Conservation (phyloP, 495 filamentous ascomycete genomes). For the Trichodelitschia bisporula region DNA sequence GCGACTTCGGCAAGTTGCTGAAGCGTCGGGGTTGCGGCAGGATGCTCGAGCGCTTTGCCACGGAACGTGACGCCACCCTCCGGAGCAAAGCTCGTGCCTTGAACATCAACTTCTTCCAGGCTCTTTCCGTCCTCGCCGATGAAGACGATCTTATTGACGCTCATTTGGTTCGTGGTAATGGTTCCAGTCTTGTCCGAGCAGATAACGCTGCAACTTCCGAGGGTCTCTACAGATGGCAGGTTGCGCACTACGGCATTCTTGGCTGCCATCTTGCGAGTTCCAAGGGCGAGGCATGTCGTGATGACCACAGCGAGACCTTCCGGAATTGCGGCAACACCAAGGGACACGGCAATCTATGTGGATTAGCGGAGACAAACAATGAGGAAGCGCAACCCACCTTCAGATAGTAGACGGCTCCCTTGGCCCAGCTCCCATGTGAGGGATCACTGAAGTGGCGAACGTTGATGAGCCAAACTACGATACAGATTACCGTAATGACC, state of each 20-base stretch:
- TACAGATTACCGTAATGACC: conserved; percentile 91
- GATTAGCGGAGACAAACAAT: conserved; percentile 3
- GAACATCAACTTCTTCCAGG: conserved; percentile 71
- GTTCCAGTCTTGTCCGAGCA: conserved; percentile 99
- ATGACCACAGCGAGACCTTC: conserved; percentile 96
- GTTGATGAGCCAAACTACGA: conserved; percentile 96
- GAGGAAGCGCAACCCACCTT: conserved; percentile 23
- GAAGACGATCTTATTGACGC: conserved; percentile 77
- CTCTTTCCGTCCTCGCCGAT: conserved; percentile 45
- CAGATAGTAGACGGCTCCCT: conserved; percentile 97
- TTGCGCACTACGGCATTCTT: conserved; percentile 95
- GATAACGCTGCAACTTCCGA: conserved; percentile 97
- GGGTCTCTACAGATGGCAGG: conserved; percentile 86
- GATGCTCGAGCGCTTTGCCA: conserved; percentile 42
- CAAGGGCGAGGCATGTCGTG: conserved; percentile 84
- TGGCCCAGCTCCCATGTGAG: conserved; percentile 79
- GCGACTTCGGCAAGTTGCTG: conserved; percentile 65
- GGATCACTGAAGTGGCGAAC: conserved; percentile 90
- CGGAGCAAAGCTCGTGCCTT: conserved; percentile 85
- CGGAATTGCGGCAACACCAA: conserved; percentile 93
- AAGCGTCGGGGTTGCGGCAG: conserved; percentile 53
- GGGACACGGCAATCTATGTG: conserved; percentile 66
- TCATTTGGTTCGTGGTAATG: conserved; percentile 98
- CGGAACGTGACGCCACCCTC: conserved; percentile 41
- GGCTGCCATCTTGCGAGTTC: conserved; percentile 92